Evolutionary conservation across 2,329 filamentous ascomycete genomes (phyloP).

Genomic region (Cytospora chrysosperma): DNA sequence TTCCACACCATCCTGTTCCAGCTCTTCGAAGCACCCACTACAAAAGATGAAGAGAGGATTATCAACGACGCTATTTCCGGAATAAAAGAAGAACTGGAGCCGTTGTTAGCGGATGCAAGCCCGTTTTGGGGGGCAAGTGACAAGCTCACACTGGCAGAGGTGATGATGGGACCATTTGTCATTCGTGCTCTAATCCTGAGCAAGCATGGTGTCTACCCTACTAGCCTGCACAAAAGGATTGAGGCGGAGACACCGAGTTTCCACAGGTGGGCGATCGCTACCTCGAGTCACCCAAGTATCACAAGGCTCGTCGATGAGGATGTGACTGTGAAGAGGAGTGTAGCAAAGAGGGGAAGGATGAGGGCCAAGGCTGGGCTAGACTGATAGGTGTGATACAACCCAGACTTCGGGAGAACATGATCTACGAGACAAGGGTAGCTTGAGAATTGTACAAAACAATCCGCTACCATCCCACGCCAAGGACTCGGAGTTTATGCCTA

Average conservation of each 20-base stretch:
- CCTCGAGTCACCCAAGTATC: constrained; percentile 61
- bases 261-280: constrained; percentile 60
- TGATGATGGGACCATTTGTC: constrained; percentile 35
- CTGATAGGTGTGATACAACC: not conserved
- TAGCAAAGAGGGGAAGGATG: constrained; percentile 35
- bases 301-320: constrained; percentile 57
- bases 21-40: constrained; percentile 40
- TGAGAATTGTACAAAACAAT: too few relatives aligned
- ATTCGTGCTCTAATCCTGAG: constrained; percentile 24
- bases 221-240: constrained; percentile 40
- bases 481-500: too few relatives aligned
- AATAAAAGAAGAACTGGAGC: constrained; percentile 68
- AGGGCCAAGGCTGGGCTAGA: constrained; percentile 18
- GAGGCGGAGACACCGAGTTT: constrained; percentile 43
- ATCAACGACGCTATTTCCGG: constrained; percentile 50
- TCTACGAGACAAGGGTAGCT: not conserved
- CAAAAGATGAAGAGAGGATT: constrained; percentile 48
- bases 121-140: constrained; percentile 62
- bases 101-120: constrained; percentile 52
- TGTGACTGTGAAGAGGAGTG: constrained; percentile 39
- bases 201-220: constrained; percentile 52
- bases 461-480: too few relatives aligned
- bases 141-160: constrained; percentile 70
- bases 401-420: not conserved
- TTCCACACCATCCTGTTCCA: constrained; percentile 46